Percentiles rank a stretch among this genome's conserved stretches.
phyloP scores from a whole-genome alignment of 1,284 basidiomycete species.

The Nidula niveotomentosa region DNA sequence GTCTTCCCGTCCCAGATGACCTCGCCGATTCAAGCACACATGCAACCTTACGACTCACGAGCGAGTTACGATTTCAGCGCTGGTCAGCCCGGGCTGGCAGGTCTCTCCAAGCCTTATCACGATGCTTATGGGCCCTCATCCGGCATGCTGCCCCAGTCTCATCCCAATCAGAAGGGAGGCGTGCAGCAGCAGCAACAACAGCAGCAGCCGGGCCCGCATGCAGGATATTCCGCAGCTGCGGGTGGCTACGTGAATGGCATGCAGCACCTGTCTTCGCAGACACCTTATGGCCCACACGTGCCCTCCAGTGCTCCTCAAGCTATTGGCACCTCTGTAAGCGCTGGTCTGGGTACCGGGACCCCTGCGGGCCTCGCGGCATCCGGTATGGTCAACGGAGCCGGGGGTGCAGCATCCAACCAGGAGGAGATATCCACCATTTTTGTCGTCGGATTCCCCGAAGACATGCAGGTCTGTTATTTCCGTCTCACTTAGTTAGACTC shows the following conservation, averaged over 20 bases:
- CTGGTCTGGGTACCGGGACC: slow-evolving; percentile 9
- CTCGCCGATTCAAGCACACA: slow-evolving; percentile 32
- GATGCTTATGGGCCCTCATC: slow-evolving; percentile 30
- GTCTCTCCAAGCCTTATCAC: slow-evolving; percentile 25
- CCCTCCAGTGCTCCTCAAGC: slow-evolving; percentile 34
- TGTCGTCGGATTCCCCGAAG: slow-evolving; percentile 98
- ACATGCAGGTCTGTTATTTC: slow-evolving; percentile 81
- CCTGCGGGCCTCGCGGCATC: slow-evolving; percentile 13
- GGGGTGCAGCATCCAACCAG: slow-evolving; percentile 26
- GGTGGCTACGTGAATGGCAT: slow-evolving; percentile 36
- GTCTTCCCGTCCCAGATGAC: slow-evolving; percentile 33
- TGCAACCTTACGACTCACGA: slow-evolving; percentile 36
- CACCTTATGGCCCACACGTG: slow-evolving; percentile 71
- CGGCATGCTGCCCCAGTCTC: slow-evolving; percentile 19
- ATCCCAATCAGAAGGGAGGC: slow-evolving; percentile 10
- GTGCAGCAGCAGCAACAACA: slow-evolving; percentile 23
- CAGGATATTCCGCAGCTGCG: slow-evolving; percentile 12
- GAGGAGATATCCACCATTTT: slow-evolving; percentile 99
- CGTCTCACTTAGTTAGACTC: too few species aligned
- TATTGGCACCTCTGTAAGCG: slow-evolving; percentile 24
- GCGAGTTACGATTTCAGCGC: slow-evolving; percentile 40
- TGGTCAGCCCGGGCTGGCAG: slow-evolving; percentile 22
- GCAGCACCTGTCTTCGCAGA: slow-evolving; percentile 59
- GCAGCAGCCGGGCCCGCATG: slow-evolving; percentile 25
- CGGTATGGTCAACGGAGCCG: slow-evolving; percentile 19